Evolutionary conservation across 2,329 filamentous ascomycete species (phyloP).

Genomic region (Fonsecaea monophora): DNA sequence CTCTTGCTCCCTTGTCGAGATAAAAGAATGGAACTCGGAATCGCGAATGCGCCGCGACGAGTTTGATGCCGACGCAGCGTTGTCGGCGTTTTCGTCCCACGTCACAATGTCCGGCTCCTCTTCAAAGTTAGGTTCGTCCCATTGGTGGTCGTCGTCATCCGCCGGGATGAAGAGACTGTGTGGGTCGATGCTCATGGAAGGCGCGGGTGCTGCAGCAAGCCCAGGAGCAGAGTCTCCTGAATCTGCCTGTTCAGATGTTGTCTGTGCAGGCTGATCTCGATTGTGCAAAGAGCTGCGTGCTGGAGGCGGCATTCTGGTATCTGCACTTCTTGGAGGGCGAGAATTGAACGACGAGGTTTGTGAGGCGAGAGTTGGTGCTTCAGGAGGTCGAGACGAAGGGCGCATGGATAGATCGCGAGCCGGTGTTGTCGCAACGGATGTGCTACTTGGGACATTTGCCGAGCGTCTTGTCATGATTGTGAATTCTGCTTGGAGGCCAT

Average conservation of each 20-base stretch:
- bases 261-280: slow-evolving; percentile 18
- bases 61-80: slow-evolving; percentile 58
- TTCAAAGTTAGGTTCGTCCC: slow-evolving; percentile 65
- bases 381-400: slow-evolving; percentile 45
- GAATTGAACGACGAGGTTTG: slow-evolving; percentile 12
- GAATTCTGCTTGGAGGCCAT: slow-evolving; percentile 65
- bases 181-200: slow-evolving; percentile 56
- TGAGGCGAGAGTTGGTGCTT: slow-evolving; percentile 25
- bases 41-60: slow-evolving; percentile 47
- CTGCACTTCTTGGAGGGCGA: slow-evolving; percentile 15
- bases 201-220: slow-evolving; percentile 41
- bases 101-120: slow-evolving; percentile 53
- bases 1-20: slow-evolving; percentile 28
- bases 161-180: slow-evolving; percentile 67
- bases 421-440: slow-evolving; percentile 46
- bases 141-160: slow-evolving; percentile 61
- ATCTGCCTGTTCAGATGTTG: slow-evolving; percentile 37
- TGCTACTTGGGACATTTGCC: slow-evolving; percentile 48
- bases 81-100: slow-evolving; percentile 67
- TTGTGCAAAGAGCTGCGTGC: slow-evolving; percentile 20
- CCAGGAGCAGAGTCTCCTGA: slow-evolving; percentile 24
- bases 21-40: slow-evolving; percentile 42
- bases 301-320: slow-evolving; percentile 41
- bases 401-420: slow-evolving; percentile 51
- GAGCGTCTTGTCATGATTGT: slow-evolving; percentile 71